Conservation (phyloP, 1,284 basidiomycete species). For the Marasmius oreades region DNA sequence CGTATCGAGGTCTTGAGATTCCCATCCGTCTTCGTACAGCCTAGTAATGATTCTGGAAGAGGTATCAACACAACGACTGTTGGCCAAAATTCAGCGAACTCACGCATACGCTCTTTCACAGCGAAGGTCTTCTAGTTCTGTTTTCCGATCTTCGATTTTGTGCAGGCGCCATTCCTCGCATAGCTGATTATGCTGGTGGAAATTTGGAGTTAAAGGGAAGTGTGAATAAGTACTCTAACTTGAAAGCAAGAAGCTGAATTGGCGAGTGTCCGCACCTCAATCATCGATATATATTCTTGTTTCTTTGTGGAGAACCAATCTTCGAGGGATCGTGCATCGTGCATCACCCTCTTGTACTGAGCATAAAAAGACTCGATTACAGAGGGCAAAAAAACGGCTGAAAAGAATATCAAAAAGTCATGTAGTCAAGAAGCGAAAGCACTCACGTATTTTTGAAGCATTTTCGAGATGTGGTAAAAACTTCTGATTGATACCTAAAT, state of each 20-base stretch:
- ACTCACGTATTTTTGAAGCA: background rate
- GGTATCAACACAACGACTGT: background rate
- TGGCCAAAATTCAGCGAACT: background rate
- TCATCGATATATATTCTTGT: background rate
- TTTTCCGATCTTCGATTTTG: constrained; percentile 2
- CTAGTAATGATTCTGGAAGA: background rate
- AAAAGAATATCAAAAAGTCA: background rate
- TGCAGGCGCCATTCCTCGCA: constrained; percentile 7
- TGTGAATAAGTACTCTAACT: background rate
- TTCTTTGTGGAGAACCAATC: constrained; percentile 4
- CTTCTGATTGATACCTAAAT: no score
- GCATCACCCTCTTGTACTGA: constrained; percentile 5
- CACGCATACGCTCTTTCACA: constrained; percentile 2
- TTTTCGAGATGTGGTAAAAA: no score
- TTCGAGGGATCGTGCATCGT: background rate
- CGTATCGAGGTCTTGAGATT: background rate
- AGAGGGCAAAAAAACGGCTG: constrained; percentile 3
- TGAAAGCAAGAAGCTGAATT: background rate
- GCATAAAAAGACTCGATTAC: constrained; percentile 1
- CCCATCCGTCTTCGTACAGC: background rate
- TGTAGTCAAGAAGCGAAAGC: background rate
- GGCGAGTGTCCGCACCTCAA: background rate
- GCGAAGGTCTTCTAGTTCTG: constrained; percentile 1
- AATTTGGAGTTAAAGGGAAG: background rate
- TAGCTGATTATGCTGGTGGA: constrained; percentile 4